Evolutionary conservation across 805 yeast species (phyloP).

Genomic region (Sugiyamaella floridensis): DNA sequence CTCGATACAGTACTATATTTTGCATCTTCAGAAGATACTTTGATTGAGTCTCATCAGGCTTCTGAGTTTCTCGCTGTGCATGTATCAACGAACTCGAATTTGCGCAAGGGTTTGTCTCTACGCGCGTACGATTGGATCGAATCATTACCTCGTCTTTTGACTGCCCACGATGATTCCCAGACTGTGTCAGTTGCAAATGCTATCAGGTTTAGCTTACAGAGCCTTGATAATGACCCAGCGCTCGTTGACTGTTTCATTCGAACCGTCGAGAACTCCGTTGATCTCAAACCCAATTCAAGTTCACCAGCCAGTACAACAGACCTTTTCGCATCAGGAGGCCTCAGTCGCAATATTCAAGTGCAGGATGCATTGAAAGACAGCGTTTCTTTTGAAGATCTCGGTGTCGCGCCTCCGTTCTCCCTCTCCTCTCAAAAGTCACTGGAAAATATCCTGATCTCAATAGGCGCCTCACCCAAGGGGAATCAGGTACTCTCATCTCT

Average conservation of each 20-base stretch:
- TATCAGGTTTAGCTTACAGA: conserved; percentile 7
- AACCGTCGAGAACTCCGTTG: neutral
- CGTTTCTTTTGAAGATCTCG: conserved; percentile 3
- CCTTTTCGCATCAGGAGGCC: neutral
- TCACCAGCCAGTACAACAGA: neutral
- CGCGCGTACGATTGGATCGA: conserved; percentile 26
- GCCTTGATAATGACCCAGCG: conserved; percentile 4
- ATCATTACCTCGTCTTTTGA: conserved; percentile 22
- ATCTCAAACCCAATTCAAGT: neutral
- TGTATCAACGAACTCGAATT: conserved; percentile 8
- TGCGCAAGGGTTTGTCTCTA: neutral
- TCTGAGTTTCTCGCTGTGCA: conserved; percentile 1
- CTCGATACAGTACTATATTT: conserved; percentile 32
- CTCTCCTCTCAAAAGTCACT: neutral
- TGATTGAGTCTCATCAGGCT: conserved; percentile 1
- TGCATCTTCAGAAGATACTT: conserved; percentile 10
- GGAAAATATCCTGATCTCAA: neutral
- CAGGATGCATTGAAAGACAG: neutral
- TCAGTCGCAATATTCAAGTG: neutral
- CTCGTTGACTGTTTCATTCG: neutral
- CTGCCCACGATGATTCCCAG: conserved; percentile 22
- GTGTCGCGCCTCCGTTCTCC: neutral
- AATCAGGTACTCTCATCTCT: neutral
- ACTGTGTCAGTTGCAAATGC: conserved; percentile 14
- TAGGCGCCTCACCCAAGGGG: neutral